Percentiles rank a stretch among this genome's conserved stretches.
phyloP scores from a whole-genome alignment of 805 yeast species.

The Schwanniomyces yamadae region DNA sequence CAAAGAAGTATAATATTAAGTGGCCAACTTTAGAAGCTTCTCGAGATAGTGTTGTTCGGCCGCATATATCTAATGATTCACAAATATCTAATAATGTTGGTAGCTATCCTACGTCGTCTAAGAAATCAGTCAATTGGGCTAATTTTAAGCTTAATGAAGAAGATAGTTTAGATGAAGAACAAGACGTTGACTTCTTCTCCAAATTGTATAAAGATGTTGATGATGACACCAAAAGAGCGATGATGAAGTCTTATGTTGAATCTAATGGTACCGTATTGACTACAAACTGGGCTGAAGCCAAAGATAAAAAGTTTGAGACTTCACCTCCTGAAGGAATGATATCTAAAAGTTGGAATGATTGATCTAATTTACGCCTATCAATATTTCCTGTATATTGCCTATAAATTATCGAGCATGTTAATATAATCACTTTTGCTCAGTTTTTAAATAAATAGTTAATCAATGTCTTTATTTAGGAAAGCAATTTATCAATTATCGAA shows the following conservation, averaged over 20 bases:
- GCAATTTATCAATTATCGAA: not conserved
- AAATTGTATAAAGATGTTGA: conserved; percentile 75
- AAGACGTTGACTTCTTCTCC: conserved; percentile 69
- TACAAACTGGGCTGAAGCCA: conserved; percentile 91
- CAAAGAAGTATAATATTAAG: conserved; percentile 42
- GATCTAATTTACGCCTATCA: not conserved
- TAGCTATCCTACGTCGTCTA: conserved; percentile 63
- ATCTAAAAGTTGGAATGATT: conserved; percentile 51
- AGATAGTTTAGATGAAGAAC: conserved; percentile 46
- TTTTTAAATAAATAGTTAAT: no score
- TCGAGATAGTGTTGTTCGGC: conserved; percentile 10
- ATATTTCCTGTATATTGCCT: conserved; percentile 3
- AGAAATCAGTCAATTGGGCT: conserved; percentile 69
- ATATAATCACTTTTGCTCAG: no score
- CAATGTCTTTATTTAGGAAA: conserved; percentile 1
- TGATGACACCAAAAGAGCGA: conserved; percentile 85
- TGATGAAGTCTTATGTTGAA: conserved; percentile 95
- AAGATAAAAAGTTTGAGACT: conserved; percentile 59
- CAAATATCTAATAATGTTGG: conserved; percentile 5
- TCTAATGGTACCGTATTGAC: conserved; percentile 92
- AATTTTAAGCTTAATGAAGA: conserved; percentile 43
- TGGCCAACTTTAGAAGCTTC: conserved; percentile 57
- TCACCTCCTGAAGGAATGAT: conserved; percentile 76
- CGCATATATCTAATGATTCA: conserved; percentile 5
- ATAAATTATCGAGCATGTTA: no score